These are phyloP conservation scores for Tylopilus microsporus DNA, from an alignment of 1,284 basidiomycete genomes.

Conservation along the genomic window DNA sequence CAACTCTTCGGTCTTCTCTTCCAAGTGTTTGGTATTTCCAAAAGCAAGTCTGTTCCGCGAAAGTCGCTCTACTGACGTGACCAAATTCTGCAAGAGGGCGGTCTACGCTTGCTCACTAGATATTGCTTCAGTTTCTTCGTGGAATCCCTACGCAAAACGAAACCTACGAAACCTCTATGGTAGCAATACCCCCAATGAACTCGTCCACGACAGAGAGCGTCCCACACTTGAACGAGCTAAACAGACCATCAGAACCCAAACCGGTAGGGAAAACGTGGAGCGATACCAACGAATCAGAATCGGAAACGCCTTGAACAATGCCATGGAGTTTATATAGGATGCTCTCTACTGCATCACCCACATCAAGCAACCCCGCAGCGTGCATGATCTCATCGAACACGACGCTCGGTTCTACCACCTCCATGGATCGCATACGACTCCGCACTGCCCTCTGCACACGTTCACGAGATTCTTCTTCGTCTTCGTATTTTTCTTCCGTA, in stretches of 20 bases:
- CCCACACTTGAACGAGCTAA: constrained; percentile 60
- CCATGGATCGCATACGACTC: constrained; percentile 33
- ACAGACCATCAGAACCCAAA: constrained; percentile 7
- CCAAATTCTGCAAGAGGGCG: constrained; percentile 14
- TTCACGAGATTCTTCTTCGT: constrained; percentile 78
- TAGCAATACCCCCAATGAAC: constrained; percentile 66
- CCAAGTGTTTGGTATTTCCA: constrained; percentile 9
- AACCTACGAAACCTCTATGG: constrained; percentile 54
- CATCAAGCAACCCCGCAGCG: constrained; percentile 44
- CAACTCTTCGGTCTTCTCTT: constrained; percentile 16
- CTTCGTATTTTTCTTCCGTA: constrained; percentile 83
- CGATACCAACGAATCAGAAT: constrained; percentile 54
- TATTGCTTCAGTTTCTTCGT: neutral
- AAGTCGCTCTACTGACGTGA: constrained; percentile 20
- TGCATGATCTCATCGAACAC: constrained; percentile 53
- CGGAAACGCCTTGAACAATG: constrained; percentile 58
- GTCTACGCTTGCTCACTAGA: constrained; percentile 23
- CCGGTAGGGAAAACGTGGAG: neutral
- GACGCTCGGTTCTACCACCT: constrained; percentile 46
- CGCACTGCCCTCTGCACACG: constrained; percentile 47
- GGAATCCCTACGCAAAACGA: neutral
- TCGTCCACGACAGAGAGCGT: constrained; percentile 59
- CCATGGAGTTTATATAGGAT: constrained; percentile 36
- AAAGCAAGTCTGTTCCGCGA: constrained; percentile 17
- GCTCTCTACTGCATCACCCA: constrained; percentile 14